Base-by-base conservation (phyloP, 108 stramenopile species). In the Pseudonitzschia pungens region DNA sequence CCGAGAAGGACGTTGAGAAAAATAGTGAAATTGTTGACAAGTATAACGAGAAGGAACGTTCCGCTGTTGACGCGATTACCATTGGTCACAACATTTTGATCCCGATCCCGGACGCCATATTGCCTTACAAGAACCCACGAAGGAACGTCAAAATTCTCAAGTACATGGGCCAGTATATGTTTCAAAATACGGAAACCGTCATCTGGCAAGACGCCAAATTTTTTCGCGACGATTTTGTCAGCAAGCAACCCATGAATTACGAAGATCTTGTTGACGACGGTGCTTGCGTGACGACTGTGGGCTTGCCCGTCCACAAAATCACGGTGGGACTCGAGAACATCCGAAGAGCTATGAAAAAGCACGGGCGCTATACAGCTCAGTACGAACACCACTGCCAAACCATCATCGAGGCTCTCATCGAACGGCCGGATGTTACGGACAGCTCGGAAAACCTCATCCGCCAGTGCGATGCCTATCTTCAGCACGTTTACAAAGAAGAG, bases 131-230 rank as follows among this genome's bases (percentile, higher is more conserved):
- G 1, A 67, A 67, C 42, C 66, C 66, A 44, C 44, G 66, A 14
- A 36, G 66, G 21, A 67, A 67, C 22, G 66, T 67, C 44, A 67
- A 67, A 48, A 16, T 67, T 6, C 44, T 67, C 0, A 67, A 67
- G 22, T 67, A 67, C 24, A 24, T 67, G 43, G 66, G 66, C 11
- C 66, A 67, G 26, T 67, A 67, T 48, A 48, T 67, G 66, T 67
- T 67, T 24, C 66, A 44, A 44, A 41, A 67, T 22, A 24, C 66
- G 4, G 45, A 67, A 48, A 67, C 66, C 8, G 45, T 67, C 20
- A 67, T 67, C 7, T 67, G 66, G 66, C 66, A 67, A 48, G 66
- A 67, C 22, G 66, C 66, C 31, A 67, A 67, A 48, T 67, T 67
- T 41, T 67, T 67, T 67, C 66, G 66, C 21, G 66, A 67, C 36